A percentile compares a stretch with the other conserved stretches of the same genome.
phyloP scores from a whole-genome alignment of 805 yeast species.

The Teunomyces panamensis region DNA sequence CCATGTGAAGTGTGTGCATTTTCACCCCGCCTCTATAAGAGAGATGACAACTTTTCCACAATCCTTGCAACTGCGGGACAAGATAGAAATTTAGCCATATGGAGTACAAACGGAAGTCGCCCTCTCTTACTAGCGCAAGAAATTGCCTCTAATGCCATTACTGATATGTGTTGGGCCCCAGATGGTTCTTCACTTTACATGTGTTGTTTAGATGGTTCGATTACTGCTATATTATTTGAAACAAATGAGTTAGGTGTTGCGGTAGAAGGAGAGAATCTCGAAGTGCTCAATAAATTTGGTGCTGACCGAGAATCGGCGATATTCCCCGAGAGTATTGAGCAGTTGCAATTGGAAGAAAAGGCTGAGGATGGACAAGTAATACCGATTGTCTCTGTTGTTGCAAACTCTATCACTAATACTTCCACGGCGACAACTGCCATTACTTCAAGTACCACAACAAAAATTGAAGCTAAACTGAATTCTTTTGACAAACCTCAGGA shows the following conservation, averaged over 20 bases:
- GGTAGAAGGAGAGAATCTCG: slow-evolving; percentile 60
- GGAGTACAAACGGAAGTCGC: slow-evolving; percentile 76
- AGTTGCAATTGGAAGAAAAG: slow-evolving; percentile 67
- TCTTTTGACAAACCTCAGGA: not conserved
- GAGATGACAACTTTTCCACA: slow-evolving; percentile 48
- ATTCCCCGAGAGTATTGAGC: slow-evolving; percentile 84
- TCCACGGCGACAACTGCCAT: too few species aligned
- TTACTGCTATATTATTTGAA: slow-evolving; percentile 65
- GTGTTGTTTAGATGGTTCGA: slow-evolving; percentile 82
- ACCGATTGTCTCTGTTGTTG: not conserved
- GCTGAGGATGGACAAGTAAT: slow-evolving; percentile 32
- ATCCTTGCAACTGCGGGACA: slow-evolving; percentile 96
- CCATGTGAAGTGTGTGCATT: slow-evolving; percentile 81
- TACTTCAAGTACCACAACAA: not conserved
- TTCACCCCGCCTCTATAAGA: slow-evolving; percentile 57
- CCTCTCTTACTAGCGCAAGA: slow-evolving; percentile 83
- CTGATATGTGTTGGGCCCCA: slow-evolving; percentile 88
- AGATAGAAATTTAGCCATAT: slow-evolving; percentile 80
- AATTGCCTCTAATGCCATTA: slow-evolving; percentile 70
- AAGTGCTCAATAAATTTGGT: slow-evolving; percentile 73
- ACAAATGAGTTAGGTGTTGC: slow-evolving; percentile 60
- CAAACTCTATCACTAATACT: too few species aligned
- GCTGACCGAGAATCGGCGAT: slow-evolving; percentile 80
- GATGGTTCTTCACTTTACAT: slow-evolving; percentile 71
- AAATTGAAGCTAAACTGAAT: not conserved